Percentiles rank a stretch among this genome's conserved stretches.
Conservation (phyloP, 352 stramenopile genomes). For the Hyphochytrium catenoides region DNA sequence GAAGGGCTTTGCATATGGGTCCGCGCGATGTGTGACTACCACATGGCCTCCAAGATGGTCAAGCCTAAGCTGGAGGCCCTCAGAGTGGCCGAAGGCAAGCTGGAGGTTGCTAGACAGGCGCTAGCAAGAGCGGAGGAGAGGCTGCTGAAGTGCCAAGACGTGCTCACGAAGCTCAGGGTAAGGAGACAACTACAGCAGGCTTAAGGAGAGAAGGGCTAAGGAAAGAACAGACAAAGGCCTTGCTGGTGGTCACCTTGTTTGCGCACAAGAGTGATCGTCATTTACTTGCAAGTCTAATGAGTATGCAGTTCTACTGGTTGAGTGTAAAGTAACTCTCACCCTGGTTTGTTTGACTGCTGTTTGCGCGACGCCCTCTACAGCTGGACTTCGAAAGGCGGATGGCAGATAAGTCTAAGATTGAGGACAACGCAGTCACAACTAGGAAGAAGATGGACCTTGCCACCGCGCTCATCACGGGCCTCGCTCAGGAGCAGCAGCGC, state of each 20-base stretch:
- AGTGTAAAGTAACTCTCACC: no score
- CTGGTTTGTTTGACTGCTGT: no score
- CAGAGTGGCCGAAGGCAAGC: slow-evolving; percentile 50
- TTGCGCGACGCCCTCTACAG: slow-evolving; percentile 26
- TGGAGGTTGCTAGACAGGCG: slow-evolving; percentile 45
- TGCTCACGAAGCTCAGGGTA: slow-evolving; percentile 22
- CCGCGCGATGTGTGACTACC: slow-evolving; percentile 69
- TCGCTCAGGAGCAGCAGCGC: slow-evolving; percentile 44
- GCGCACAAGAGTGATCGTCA: no score
- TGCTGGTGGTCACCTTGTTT: no score
- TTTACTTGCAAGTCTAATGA: no score
- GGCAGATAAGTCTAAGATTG: slow-evolving; percentile 51
- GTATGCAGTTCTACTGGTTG: no score
- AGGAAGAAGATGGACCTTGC: slow-evolving; percentile 72
- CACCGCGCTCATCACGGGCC: slow-evolving; percentile 52
- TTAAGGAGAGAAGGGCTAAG: no score
- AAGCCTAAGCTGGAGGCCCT: slow-evolving; percentile 77
- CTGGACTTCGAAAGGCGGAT: slow-evolving; percentile 67
- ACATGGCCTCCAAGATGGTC: slow-evolving; percentile 72
- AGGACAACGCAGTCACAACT: slow-evolving; percentile 47
- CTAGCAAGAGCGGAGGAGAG: slow-evolving; percentile 42
- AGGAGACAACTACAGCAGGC: no score
- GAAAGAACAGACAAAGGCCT: no score
- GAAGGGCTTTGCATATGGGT: slow-evolving; percentile 71
- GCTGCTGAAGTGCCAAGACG: slow-evolving; percentile 26